Base-by-base conservation (phyloP, 2,329 filamentous ascomycete species). In the Diaporthe amygdali region DNA sequence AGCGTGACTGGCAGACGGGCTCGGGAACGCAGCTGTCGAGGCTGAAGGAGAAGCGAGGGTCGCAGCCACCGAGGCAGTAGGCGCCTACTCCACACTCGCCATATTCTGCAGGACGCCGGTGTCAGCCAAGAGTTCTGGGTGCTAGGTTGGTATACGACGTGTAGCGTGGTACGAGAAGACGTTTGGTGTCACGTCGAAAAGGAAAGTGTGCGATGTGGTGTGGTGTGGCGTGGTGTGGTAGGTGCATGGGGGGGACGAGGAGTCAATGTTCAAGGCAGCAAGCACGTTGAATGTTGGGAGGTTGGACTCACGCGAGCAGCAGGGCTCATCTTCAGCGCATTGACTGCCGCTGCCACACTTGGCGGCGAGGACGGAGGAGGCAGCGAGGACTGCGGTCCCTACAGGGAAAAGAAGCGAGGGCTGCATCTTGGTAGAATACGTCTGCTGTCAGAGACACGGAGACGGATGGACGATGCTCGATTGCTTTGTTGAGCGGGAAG, bases 21-120 rank as follows among this genome's bases (percentile, higher is more conserved):
- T 88, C 92, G 20, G 96, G 94, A 9, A 94, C 91, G 82, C 96
- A 99, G 2, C 96, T 91, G 75, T 97, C 91, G 76, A 98, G 88
- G 15, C 89, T 89, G 85, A 91, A 93, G 59, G 96, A 98, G 84
- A 92, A 92, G 79, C 91, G 89, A 39, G 95, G 94, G 80, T 98
- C 96, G 85, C 96, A 99, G 74, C 96, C 96, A 77, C 96, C 96
- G 25, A 99, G 90, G 79, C 96, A 99, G 88, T 93, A 98, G 69
- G 95, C 96, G 78, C 96, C 96, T 69, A 95, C 91, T 84, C 96
- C 96, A 79, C 96, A 98, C 82, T 96, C 88, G 77, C 94, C 94
- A 82, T 98, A 98, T 83, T 96, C 94, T 97, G 78, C 64, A 76
- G 51, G 69, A 67, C 55, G 56, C 68, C 52, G 74, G 61, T 39